Evolutionary conservation across 129 eudicot genomes (phyloP), one percentile per base, ranked within the genome.

Genomic region (Oenanthe sinensis): DNA sequence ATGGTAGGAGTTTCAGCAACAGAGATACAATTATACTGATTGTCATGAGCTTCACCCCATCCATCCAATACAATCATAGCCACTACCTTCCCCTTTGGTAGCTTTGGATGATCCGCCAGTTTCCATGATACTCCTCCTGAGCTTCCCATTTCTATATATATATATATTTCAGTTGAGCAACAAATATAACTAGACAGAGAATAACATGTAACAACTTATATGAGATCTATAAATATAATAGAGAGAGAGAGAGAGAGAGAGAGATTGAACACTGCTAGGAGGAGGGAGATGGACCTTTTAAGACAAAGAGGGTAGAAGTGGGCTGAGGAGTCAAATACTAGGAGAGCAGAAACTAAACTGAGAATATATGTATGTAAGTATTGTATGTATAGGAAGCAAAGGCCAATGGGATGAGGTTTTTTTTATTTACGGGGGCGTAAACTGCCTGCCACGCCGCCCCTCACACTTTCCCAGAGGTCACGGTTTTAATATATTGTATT

Each of bases 11-110:
- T 94, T 2, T 91, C 88, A 45, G 98, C 98, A 40, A 88, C 87
- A 83, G 90, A 95, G 86, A 94, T 94, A 73, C 97, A 91, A 73
- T 94, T 94, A 65, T 85, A 94, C 78, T 89, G 55, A 74, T 94
- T 82, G 4, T 93, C 90, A 1, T 86, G 68, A 44, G 97, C 98
- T 85, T 94, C 98, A 20, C 97, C 98, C 98, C 98, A 94, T 12
- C 98, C 98, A 79, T 94, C 98, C 83, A 94, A 84, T 43, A 94
- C 97, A 36, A 94, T 78, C 82, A 94, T 70, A 17, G 92, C 97
- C 30, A 94, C 43, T n/a, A 77, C 77, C 86, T 91, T 94, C 36
- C 90, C 98, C 84, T 94, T 94, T 0, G 97, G 92, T 44, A 94
- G 87, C 80, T 94, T 94, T 0, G 96, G 96, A 49, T 94, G 97